Conservation (phyloP, 257 asterid species). For the Gynochthodes officinalis region DNA sequence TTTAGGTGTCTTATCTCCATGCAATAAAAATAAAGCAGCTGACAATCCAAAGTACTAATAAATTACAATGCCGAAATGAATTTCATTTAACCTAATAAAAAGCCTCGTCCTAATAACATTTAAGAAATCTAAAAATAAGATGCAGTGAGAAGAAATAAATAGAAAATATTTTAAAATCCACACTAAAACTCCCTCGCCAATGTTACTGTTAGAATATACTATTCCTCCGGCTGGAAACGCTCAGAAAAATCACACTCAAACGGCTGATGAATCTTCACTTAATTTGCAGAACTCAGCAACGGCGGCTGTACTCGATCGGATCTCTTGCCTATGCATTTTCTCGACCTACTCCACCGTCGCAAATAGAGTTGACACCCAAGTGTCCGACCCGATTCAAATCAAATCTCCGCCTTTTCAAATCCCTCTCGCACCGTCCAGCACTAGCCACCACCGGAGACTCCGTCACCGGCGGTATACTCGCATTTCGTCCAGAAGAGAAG, state of each 20-base stretch:
- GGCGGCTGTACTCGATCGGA: constrained; percentile 15
- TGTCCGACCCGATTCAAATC: constrained; percentile 16
- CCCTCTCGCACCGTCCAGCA: neutral
- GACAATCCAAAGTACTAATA: too few relatives aligned
- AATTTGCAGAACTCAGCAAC: constrained; percentile 23
- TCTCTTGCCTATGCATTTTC: constrained; percentile 30
- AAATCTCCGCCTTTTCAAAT: constrained; percentile 6
- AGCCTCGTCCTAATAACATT: too few relatives aligned
- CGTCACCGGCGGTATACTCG: neutral
- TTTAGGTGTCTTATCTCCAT: too few relatives aligned
- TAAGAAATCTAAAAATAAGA: too few relatives aligned
- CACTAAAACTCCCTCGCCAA: neutral
- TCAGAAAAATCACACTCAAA: constrained; percentile 25
- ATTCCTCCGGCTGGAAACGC: constrained; percentile 26
- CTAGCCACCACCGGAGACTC: neutral
- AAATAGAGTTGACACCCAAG: constrained; percentile 9
- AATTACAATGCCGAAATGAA: too few relatives aligned
- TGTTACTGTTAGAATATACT: neutral
- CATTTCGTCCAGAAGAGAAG: neutral
- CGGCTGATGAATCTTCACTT: constrained; percentile 19
- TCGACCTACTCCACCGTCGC: constrained; percentile 24
- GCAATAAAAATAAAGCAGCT: too few relatives aligned
- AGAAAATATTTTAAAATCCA: neutral
- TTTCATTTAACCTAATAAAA: too few relatives aligned
- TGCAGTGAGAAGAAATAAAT: constrained; percentile 8